Base-by-base conservation (phyloP, 2,329 filamentous ascomycete genomes). In the Hypoxylon sp. region DNA sequence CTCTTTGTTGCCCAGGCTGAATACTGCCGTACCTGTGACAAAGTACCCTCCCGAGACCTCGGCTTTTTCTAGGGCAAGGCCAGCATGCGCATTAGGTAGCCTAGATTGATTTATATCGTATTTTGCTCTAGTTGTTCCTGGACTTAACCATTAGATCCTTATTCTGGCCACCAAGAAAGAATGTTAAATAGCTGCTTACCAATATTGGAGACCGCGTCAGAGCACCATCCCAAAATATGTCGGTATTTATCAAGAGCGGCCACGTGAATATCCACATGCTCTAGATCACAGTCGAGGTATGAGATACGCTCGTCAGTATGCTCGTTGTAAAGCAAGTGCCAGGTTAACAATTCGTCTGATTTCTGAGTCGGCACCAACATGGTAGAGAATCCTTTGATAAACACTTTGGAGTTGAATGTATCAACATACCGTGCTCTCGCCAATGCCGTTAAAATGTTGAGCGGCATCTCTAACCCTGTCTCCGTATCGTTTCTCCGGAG, bases 171-270 rank as follows among this genome's bases (percentile, higher is more conserved):
- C 24, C 24, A 29, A 27, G 24, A 27, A 27, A 27, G 3, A 27
- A 27, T 27, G 24, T 27, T 27, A 27, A 27, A 27, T 27, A 27
- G 5, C 24, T 29, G 61, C 65, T 46, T 68, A 72, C 70, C 70
- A 31, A 54, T 50, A 13, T 71, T 56, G 37, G 72, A 77, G 48
- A 70, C 50, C 1, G 72, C 75, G 3, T 73, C 62, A n/a, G 63
- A 56, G 35, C 75, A 80, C 79, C 78, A 80, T 1, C 79, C 79
- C 10, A 80, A 42, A 5, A 81, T 69, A 69, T 80, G 79, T 1
- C 79, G 73, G 15, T 13, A 48, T 37, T 35, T 8, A n/a, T 27
- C 57, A 6, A 32, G 27, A 2, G 50, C 60, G 42, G 68, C 31
- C 6, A 75, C 31, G 15, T 59, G 31, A 8, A 68, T 29, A 19